Evolutionary conservation across 495 filamentous ascomycete genomes (phyloP).

Genomic region (Xylaria sp.): DNA sequence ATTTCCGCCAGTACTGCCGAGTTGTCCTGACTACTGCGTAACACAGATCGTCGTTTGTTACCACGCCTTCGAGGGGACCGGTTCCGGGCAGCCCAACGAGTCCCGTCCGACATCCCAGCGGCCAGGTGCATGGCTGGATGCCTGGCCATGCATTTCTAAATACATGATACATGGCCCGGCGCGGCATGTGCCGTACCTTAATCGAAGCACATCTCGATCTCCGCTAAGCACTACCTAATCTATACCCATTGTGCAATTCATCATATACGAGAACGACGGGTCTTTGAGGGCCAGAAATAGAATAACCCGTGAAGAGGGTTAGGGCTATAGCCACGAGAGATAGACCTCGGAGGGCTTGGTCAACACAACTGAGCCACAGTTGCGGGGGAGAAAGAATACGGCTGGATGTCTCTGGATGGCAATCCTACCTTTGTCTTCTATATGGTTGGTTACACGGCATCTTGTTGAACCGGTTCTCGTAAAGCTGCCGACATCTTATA

Average conservation of each 20-base stretch:
- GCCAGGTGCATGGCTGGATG: conserved; percentile 9
- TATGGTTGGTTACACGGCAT: conserved; percentile 12
- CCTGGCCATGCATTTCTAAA: neutral
- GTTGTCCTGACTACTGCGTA: conserved; percentile 19
- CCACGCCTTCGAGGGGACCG: conserved; percentile 1
- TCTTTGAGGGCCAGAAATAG: neutral
- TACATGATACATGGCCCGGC: neutral
- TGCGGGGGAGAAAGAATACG: neutral
- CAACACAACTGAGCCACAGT: neutral
- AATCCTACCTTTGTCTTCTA: neutral
- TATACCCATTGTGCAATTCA: neutral
- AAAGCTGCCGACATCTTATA: neutral
- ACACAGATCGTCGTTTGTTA: conserved; percentile 6
- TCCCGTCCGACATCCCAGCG: conserved; percentile 17
- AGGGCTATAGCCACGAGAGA: too few species aligned
- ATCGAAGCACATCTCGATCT: conserved; percentile 7
- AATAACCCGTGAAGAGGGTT: neutral
- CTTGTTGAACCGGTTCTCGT: conserved; percentile 4
- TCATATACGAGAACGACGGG: neutral
- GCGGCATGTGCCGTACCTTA: conserved; percentile 10
- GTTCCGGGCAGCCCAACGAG: conserved; percentile 14
- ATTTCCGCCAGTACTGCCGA: neutral
- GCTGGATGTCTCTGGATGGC: neutral
- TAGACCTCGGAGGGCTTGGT: neutral
- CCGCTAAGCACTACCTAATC: neutral